phyloP scores from a whole-genome alignment of 345 rosid genomes.

The Turritis glabra region DNA sequence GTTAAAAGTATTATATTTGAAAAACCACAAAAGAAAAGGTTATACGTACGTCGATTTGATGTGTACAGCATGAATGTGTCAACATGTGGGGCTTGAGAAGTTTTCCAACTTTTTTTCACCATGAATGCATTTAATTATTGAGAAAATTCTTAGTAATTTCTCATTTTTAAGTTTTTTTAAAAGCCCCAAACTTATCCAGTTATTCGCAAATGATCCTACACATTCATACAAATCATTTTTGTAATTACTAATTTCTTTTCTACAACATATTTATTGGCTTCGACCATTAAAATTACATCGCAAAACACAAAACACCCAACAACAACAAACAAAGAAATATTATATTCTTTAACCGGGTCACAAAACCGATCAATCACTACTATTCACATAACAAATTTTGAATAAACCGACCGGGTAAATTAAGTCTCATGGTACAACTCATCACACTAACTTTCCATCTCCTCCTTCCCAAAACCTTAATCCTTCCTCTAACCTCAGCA shows the following conservation, averaged over 20 bases:
- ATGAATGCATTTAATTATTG: too few relatives aligned
- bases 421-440: slow-evolving; percentile 39
- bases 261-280: neutral
- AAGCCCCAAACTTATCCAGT: too few relatives aligned
- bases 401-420: slow-evolving; percentile 27
- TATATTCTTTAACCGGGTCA: neutral
- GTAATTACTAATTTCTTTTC: neutral
- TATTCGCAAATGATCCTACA: too few relatives aligned
- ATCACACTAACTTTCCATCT: slow-evolving; percentile 19
- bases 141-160: neutral
- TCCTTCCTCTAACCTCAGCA: slow-evolving; percentile 48
- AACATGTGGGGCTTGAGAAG: neutral
- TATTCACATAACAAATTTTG: slow-evolving; percentile 36
- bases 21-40: too few relatives aligned
- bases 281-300: neutral
- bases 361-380: neutral
- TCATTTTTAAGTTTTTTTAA: too few relatives aligned
- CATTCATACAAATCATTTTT: neutral
- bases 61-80: neutral
- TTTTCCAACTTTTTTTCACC: neutral
- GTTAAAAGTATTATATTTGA: too few relatives aligned
- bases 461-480: slow-evolving; percentile 35
- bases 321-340: neutral
- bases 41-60: too few relatives aligned
- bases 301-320: neutral